Base-by-base conservation (phyloP, 2,329 filamentous ascomycete species). In the Beauveria australis region DNA sequence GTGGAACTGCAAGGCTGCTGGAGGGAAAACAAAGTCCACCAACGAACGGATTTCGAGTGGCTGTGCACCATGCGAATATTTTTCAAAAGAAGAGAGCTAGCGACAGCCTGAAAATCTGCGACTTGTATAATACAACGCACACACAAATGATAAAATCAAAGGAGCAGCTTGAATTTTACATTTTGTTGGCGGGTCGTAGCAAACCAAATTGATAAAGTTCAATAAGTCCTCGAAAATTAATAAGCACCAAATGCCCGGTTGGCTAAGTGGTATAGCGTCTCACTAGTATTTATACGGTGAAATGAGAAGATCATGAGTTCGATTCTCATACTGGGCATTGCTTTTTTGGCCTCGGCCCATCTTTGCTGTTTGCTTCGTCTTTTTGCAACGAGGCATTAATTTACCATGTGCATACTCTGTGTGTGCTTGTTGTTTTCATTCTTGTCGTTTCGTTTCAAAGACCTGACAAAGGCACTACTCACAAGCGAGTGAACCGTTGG, bases 321-420 rank as follows among this genome's bases (percentile, higher is more conserved):
- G 59, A 61, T 61, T 61, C 59, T 52, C 52, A 55, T 56, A 61
- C 52, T 55, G 52, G 59, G 59, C 59, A 56, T 51, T 19, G 19
- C n/a, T 18, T 26, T 30, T 30, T 30, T 26, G 44, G 26, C 28
- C 28, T 30, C 8, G 28, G 8, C 28, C 28, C 28, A 30, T 30
- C 2, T 30, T 51, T 9, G 28, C n/a, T 18, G n/a, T 26, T n/a
- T 28, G 44, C 12, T 33, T 12, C 8, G 3, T 10, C n/a, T 52
- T 41, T 51, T 30, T 44, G 26, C 22, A 48, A 16, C 33, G 33
- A 37, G 33, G 5, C 33, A 37, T 19, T 10, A n/a, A n/a, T n/a
- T n/a, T n/a, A 8, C 8, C 28, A 9, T 10, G 8, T 30, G 8
- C 8, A 28, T 7, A 7, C 28, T 9, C 8, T 30, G 28, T 30